Base-by-base conservation (phyloP, 768 basidiomycete genomes). In the button mushroom (Agaricus bisporus) region DNA sequence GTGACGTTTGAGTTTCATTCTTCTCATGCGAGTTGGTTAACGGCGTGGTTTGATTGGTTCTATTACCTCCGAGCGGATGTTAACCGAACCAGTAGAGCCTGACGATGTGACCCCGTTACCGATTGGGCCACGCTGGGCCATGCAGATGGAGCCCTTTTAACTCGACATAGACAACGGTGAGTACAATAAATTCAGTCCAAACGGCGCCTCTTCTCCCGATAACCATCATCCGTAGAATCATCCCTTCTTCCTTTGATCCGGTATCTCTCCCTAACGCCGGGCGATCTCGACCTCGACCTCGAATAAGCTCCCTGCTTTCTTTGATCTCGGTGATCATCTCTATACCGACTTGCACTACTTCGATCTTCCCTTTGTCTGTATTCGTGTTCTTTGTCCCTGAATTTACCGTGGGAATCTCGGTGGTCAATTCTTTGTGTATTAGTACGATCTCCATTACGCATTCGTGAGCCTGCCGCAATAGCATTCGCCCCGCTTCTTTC, bases 181-280 rank as follows among this genome's bases (percentile, higher is more conserved):
- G 22, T 25, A 37, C 42, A 46, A 20, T 20, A 12, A 41, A n/a
- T 55, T 69, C 70, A 82, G 58, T 82, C 81, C 58, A 83, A 59
- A 54, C 82, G 77, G 60, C 82, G 71, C 57, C 81, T 77, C 60
- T 84, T 84, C 38, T 77, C 80, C 42, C 70, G 66, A 55, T 71
- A 63, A 38, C 65, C 58, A 53, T 44, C 55, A 9, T 41, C 38
- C 1, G 41, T 42, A 15, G 55, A 54, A 56, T 68, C 70, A 52
- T 62, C 61, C 48, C 46, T 41, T 32, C 66, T 64, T 61, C 71
- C 73, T 41, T 60, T 61, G 18, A 70, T 68, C 41, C 63, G 68
- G n/a, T 48, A 61, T 42, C 59, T 60, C 51, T 48, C 60, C 28
- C 41, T 58, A 41, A 56, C 56, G 41, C 55, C 59, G n/a, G 66